Conservation (phyloP, 1,139 yeast genomes). For the Pichia inconspicua region DNA sequence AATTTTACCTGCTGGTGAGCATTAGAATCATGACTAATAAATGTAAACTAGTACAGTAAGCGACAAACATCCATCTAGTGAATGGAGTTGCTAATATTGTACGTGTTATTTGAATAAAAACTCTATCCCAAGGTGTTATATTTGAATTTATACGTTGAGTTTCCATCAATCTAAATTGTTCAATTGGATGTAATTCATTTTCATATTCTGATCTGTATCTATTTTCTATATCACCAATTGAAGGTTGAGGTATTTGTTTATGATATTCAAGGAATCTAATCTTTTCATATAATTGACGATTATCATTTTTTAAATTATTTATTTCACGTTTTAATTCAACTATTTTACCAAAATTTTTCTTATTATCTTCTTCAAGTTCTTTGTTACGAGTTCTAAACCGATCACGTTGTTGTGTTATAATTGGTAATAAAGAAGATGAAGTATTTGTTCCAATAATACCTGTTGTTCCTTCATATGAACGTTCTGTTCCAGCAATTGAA, state of each 20-base stretch:
- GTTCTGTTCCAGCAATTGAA: slow-evolving; percentile 36
- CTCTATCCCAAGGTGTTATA: slow-evolving; percentile 69
- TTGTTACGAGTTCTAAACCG: slow-evolving; percentile 73
- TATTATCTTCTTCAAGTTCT: slow-evolving; percentile 76
- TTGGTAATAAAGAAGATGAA: slow-evolving; percentile 58
- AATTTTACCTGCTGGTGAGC: slow-evolving; percentile 32
- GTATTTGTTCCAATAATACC: neutral
- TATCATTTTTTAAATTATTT: slow-evolving; percentile 59
- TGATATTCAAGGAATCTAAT: slow-evolving; percentile 64
- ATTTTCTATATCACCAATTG: slow-evolving; percentile 43
- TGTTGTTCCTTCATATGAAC: slow-evolving; percentile 23
- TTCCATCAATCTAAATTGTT: slow-evolving; percentile 72
- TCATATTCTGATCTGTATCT: slow-evolving; percentile 59
- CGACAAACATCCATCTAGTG: slow-evolving; percentile 64
- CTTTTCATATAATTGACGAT: slow-evolving; percentile 72
- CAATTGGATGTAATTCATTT: slow-evolving; percentile 74
- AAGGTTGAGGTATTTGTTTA: slow-evolving; percentile 18
- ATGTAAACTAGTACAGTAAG: slow-evolving; percentile 72
- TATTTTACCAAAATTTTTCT: slow-evolving; percentile 47
- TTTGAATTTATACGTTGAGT: slow-evolving; percentile 66
- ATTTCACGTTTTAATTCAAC: slow-evolving; percentile 60
- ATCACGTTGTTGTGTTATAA: slow-evolving; percentile 90
- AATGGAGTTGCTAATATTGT: slow-evolving; percentile 66
- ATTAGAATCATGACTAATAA: slow-evolving; percentile 59
- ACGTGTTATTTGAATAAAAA: slow-evolving; percentile 68